Percentiles rank a stretch among this genome's conserved stretches.
These are phyloP conservation scores for Apiospora hydei DNA, from an alignment of 2,329 filamentous ascomycete species.

Conservation along the genomic window DNA sequence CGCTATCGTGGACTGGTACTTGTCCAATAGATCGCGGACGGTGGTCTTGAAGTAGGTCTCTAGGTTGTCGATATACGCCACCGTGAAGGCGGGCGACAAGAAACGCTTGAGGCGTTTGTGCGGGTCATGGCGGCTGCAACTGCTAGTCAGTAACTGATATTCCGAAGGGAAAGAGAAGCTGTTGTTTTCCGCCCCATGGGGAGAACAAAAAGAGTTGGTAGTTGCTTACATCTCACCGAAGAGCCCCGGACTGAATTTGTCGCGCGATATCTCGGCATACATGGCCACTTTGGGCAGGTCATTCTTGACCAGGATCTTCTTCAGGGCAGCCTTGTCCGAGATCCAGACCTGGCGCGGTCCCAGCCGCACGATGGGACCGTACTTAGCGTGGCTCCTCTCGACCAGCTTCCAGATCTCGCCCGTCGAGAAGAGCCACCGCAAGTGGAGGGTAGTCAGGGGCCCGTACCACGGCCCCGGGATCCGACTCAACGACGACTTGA, in stretches of 20 bases:
- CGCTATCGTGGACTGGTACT: conserved; percentile 28
- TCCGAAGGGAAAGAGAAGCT: neutral
- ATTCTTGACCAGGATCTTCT: conserved; percentile 32
- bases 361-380: conserved; percentile 33
- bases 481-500: conserved; percentile 27
- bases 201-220: neutral
- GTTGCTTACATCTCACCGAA: conserved; percentile 34
- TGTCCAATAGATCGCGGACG: conserved; percentile 29
- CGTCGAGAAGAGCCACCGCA: conserved; percentile 34
- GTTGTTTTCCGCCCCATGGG: neutral
- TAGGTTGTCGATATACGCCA: conserved; percentile 37
- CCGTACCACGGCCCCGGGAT: conserved; percentile 34
- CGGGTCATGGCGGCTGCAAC: conserved; percentile 34
- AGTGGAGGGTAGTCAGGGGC: conserved; percentile 32
- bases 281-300: conserved; percentile 37
- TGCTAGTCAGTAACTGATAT: conserved; percentile 22
- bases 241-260: conserved; percentile 30
- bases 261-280: conserved; percentile 33
- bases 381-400: conserved; percentile 31
- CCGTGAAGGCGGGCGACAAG: conserved; percentile 37
- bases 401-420: conserved; percentile 35
- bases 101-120: conserved; percentile 38
- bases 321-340: conserved; percentile 34
- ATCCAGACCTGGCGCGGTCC: conserved; percentile 36
- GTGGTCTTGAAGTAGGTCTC: conserved; percentile 34